Evolutionary conservation across 495 filamentous ascomycete species (phyloP), one percentile per base, ranked within the genome.

Genomic region (Xylaria scruposa): DNA sequence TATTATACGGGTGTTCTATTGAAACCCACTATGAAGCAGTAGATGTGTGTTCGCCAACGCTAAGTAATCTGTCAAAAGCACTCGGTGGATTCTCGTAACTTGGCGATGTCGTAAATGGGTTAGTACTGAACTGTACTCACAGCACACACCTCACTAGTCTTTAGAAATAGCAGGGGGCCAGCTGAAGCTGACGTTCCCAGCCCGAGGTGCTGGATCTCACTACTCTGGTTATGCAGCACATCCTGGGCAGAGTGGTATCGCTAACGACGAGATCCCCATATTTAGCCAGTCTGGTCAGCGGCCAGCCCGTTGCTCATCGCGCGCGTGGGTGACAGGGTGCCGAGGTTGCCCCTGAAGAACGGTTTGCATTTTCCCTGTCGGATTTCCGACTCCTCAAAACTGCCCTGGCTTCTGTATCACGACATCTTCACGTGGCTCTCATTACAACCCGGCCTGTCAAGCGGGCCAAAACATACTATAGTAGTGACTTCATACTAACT

Each of bases 351-450:
- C 59, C 69, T 71, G 69, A 59, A 36, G 49, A 58, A 26, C 21
- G 60, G 69, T 54, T 42, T 56, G 26, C 36, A 21, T 58, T 49
- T 67, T 67, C 70, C 61, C 53, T 71, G 70, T 71, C 60, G 47
- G 47, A 36, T 64, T 56, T 56, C 56, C 21, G 70, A 60, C 51
- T 51, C 51, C 31, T 60, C 61, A 46, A 54, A 46, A 54, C 31
- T n/a, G 69, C 69, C 61, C 68, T 65, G 47, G 61, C 67, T 61
- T 56, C 49, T 36, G 62, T 71, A 60, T 60, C 70, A 71, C 70
- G 68, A 70, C 68, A 56, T 56, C 47, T 70, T 70, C 68, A 70
- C 68, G 68, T 70, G 68, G 68, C 68, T 64, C 46, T 70, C 33
- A 63, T 56, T 56, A 53, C 31, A 26, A 61, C 56, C 67, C 40